Percentiles rank a stretch among this genome's conserved stretches.
phyloP scores from a whole-genome alignment of 2,329 filamentous ascomycete genomes.

The Pezicula radicicola region DNA sequence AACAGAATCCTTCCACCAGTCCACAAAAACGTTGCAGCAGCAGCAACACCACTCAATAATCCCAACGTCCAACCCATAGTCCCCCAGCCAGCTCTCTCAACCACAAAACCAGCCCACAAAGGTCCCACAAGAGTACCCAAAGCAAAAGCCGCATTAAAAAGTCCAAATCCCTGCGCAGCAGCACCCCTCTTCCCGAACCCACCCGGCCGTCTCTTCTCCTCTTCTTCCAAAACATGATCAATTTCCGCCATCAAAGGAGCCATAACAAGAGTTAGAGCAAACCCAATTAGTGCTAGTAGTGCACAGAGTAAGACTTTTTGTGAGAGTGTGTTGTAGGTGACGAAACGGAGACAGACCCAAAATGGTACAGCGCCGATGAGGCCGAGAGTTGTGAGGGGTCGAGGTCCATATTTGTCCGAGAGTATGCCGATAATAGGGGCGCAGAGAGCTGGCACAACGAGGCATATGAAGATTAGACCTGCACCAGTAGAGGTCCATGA shows the following conservation, averaged over 20 bases:
- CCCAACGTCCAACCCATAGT: constrained; percentile 51
- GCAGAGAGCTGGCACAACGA: constrained; percentile 58
- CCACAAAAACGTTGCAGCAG: constrained; percentile 47
- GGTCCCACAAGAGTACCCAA: constrained; percentile 48
- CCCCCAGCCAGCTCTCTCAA: constrained; percentile 44
- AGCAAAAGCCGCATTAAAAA: constrained; percentile 53
- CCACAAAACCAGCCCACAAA: constrained; percentile 50
- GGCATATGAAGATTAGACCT: constrained; percentile 53
- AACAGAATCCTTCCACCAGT: constrained; percentile 40
- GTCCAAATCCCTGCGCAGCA: constrained; percentile 55
- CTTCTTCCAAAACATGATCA: constrained; percentile 42
- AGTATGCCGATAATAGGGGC: constrained; percentile 53
- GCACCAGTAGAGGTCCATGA: constrained; percentile 51
- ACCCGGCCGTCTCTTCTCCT: constrained; percentile 42
- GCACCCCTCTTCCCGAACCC: constrained; percentile 31
- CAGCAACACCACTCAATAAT: constrained; percentile 44
- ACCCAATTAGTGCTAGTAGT: constrained; percentile 57
- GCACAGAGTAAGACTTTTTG: constrained; percentile 66
- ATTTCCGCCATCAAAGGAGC: constrained; percentile 72
- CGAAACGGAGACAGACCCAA: constrained; percentile 62
- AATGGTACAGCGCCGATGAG: constrained; percentile 56
- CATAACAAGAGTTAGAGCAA: constrained; percentile 54
- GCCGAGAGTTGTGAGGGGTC: constrained; percentile 56
- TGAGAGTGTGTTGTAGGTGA: constrained; percentile 51
- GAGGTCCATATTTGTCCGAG: constrained; percentile 51